Base-by-base conservation (phyloP, 148 eudicot species). In the Dysphania ambrosioides region DNA sequence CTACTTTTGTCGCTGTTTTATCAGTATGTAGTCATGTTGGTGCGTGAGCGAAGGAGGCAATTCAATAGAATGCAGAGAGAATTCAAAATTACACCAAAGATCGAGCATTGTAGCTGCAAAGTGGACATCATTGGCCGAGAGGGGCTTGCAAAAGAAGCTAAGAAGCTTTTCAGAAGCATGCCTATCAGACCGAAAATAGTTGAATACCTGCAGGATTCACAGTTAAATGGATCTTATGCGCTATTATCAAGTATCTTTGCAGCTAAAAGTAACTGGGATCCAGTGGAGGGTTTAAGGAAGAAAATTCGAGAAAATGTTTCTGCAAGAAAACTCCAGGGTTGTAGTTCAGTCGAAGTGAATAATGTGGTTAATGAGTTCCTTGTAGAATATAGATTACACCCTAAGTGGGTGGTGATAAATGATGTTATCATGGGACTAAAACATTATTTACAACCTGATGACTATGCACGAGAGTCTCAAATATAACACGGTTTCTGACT, bases 41-140 rank as follows among this genome's bases (percentile, higher is more conserved):
- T 49, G 72, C 55, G 76, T 23, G 77, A 76, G 59, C 84, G 82
- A 8, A 38, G 29, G 68, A 51, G 58, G 51, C 81, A 78, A 24
- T 80, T 85, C 32, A 29, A 72, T 41, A 41, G 76, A 36, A 78
- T 86, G 88, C 60, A 29, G 24, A 68, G 57, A 34, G 49, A 26
- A 2, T 81, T 80, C 26, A 74, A 71, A 0, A 73, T 83, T 19
- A 53, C 56, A 55, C 86, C 86, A 21, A 80, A 80, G 55, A 76
- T 85, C n/a, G 72, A 83, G 66, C 88, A 85, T 76, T 85, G 75
- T 51, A 86, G 88, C 40, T 85, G 88, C 26, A 64, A 83, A 78
- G 82, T 85, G 15, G 88, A 85, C 73, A 47, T 80, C 34, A 72
- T 83, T 76, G 84, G 80, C 8, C 71, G 86, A 69, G 77, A 82